Evolutionary conservation across 345 rosid genomes (phyloP), one percentile per base, ranked within the genome.

Genomic region (Moricandia moricandioides): DNA sequence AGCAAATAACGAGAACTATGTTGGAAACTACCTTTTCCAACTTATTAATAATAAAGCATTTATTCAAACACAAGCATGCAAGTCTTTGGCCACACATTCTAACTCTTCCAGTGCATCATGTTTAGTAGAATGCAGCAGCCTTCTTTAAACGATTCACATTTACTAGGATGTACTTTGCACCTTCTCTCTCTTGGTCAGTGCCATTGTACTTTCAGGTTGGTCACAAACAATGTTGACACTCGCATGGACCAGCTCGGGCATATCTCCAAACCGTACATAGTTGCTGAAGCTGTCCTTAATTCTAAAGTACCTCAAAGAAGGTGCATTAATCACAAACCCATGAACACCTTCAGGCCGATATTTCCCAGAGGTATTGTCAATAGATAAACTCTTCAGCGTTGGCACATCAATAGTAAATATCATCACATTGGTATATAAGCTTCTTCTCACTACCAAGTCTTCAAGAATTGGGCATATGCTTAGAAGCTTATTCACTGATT

Each of bases 121-220:
- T 5, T 62, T 61, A 61, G 68, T 5, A 71, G 51, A 71, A 71
- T 71, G 52, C 8, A n/a, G 34, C 14, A 3, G 31, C 58, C 66
- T 60, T 45, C 67, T 60, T 45, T 4, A 49, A 1, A 12, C 10
- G 1, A 11, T 4, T 31, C 49, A 60, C 68, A 8, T 61, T 61
- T 31, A n/a, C 51, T 26, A 69, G 11, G 4, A 69, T 69, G 65
- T 39, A 57, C 39, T 26, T 57, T 26, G 55, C 65, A 14, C 3
- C 29, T 69, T 69, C 40, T 26, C 8, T 37, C 65, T 57, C 73
- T 69, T 56, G 55, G 17, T 39, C 39, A 11, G 54, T 14, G 21
- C 39, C 55, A 1, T 57, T 30, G 60, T 16, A 67, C 8, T 67
- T n/a, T 45, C 54, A 29, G 39, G 57, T 58, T 45, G 9, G 47